Evolutionary conservation across 1,284 basidiomycete species (phyloP), one percentile per base, ranked within the genome.

Genomic region (Ganoderma lingzhi): DNA sequence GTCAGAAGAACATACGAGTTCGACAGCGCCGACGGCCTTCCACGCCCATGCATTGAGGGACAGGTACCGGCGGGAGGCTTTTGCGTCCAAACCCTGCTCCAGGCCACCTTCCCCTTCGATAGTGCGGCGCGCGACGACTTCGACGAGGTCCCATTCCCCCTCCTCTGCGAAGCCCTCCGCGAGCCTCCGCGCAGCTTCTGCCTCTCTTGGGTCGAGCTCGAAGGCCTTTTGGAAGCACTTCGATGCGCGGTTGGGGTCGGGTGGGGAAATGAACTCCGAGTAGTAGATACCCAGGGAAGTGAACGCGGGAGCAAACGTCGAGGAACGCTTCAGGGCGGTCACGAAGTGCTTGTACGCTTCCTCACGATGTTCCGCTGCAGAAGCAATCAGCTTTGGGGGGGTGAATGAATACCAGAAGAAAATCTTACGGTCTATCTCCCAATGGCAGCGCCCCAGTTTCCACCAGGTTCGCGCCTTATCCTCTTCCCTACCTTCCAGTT

Each of bases 191-290:
- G 97, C 98, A 1, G 98, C 96, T 17, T 93, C 90, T 14, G 89
- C 90, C 81, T 99, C 95, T 15, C 93, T 88, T 1, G 96, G 88
- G 80, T 99, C 97, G 2, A 99, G 88, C 81, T 99, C 98, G 75
- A 99, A 99, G 0, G 98, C 98, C 77, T 98, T 99, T 77, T 99
- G 97, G 83, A 98, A 99, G 79, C 98, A 99, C 79, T 97, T 97
- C 19, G 94, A 93, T 1, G 97, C 93, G 55, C 97, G 90, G 12
- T 89, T 88, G 10, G 89, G 89, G 80, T 99, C 97, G 0, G 91
- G 88, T 1, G 96, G 95, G 15, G 84, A 82, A 15, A 88, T 82
- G 65, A 85, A 85, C 64, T 95, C 92, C 23, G 88, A 82, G 79
- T 99, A 99, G 82, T 96, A 97, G 62, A 95, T 84, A 9, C 98